A percentile compares a stretch with the other conserved stretches of the same genome.
Evolutionary conservation across 805 yeast species (phyloP).

Genomic region (Metahyphopichia silvanorum): DNA sequence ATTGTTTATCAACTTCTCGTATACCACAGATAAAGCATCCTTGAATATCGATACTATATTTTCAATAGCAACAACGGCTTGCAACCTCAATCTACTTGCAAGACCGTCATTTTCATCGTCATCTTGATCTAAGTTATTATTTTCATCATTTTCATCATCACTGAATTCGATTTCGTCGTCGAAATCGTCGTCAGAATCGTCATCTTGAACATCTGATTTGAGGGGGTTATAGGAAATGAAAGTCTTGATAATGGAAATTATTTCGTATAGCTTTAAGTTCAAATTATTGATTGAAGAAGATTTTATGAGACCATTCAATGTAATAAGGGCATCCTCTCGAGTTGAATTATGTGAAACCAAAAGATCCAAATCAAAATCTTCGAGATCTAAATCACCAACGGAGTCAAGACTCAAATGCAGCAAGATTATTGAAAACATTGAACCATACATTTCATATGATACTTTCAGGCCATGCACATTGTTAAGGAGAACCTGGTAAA

Average conservation of each 20-base stretch:
- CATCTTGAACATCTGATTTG: slow-evolving; percentile 6
- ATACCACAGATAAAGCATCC: slow-evolving; percentile 27
- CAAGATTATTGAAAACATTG: slow-evolving; percentile 16
- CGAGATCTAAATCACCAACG: slow-evolving; percentile 12
- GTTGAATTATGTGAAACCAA: slow-evolving; percentile 42
- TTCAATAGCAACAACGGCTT: slow-evolving; percentile 43
- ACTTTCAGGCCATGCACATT: slow-evolving; percentile 3
- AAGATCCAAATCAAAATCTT: slow-evolving; percentile 43
- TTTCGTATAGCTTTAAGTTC: slow-evolving; percentile 7
- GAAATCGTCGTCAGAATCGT: slow-evolving; percentile 31
- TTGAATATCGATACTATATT: slow-evolving; percentile 33
- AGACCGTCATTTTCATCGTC: slow-evolving; percentile 38
- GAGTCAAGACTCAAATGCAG: slow-evolving; percentile 21
- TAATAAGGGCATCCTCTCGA: slow-evolving; percentile 49
- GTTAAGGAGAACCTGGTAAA: slow-evolving; percentile 8
- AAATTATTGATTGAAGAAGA: slow-evolving; percentile 10
- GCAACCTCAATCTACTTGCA: slow-evolving; percentile 63
- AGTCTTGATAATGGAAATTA: slow-evolving; percentile 14
- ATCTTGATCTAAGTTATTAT: slow-evolving; percentile 16
- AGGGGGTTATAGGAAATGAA: slow-evolving; percentile 33
- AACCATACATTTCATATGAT: not conserved
- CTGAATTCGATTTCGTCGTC: slow-evolving; percentile 34
- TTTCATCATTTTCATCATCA: slow-evolving; percentile 49
- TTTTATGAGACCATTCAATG: slow-evolving; percentile 32
- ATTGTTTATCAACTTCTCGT: slow-evolving; percentile 22